Evolutionary conservation across 2,329 filamentous ascomycete species (phyloP), one percentile per base, ranked within the genome.

Genomic region (Immersiporthe knoxdaviesiana): DNA sequence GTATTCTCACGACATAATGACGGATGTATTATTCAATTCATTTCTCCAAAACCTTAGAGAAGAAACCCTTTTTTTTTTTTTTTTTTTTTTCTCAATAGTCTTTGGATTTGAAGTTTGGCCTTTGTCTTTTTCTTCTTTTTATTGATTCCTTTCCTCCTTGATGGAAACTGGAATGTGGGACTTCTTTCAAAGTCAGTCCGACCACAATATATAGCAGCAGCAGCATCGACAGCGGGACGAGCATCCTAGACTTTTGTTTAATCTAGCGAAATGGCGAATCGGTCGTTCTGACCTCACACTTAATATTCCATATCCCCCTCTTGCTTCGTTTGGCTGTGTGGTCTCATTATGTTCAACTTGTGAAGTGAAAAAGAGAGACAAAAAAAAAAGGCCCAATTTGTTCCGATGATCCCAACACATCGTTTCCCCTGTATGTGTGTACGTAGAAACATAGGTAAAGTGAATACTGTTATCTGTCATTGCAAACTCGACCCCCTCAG

Each of bases 1-100:
- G 52, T 63, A 56, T 58, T 66, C 37, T 61, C 52, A 72, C 68
- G 70, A 72, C 50, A 67, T 72, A 63, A 72, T 68, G 70, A 70
- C 56, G 64, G 61, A 62, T 67, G 61, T 69, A 44, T 66, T 68
- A 50, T 41, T 61, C 61, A 68, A 39, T 62, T 37, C 35, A 54
- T 63, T 54, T 68, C 18, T 32, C 12, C 4, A 44, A 44, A 69
- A 30, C 16, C 16, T 24, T 61, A 52, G 10, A 47, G 44, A n/a
- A 47, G 2, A n/a, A 44, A 44, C 41, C 0, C 18, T 47, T n/a
- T 47, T 18, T 18, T n/a, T 47, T 47, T 47, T 47, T n/a, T n/a
- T n/a, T 21, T 30, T 18, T 30, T 16, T 12, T 30, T 14, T 44
- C 54, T 24, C 10, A n/a, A n/a, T n/a, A n/a, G n/a, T n/a, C n/a